Conservation (phyloP, 2,329 filamentous ascomycete genomes). For the Apiospora saccharicola region DNA sequence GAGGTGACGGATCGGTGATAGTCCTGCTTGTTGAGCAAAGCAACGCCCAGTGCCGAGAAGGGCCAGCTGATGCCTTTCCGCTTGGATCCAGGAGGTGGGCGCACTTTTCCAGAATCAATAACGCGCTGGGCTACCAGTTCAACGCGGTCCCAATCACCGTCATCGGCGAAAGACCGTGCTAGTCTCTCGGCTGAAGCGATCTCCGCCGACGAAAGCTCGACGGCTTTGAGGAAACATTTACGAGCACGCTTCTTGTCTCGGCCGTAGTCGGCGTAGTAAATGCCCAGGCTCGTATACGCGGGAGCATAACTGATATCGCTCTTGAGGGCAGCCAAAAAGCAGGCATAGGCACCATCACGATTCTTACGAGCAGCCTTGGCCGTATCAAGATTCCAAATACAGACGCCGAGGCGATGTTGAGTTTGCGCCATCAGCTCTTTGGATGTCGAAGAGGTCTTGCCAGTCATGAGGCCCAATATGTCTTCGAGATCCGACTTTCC, state of each 20-base stretch:
- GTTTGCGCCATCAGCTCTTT: constrained; percentile 84
- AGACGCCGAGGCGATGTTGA: constrained; percentile 85
- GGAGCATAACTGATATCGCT: constrained; percentile 88
- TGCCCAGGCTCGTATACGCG: constrained; percentile 87
- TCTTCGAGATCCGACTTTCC: constrained; percentile 75
- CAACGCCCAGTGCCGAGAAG: constrained; percentile 90
- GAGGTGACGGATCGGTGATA: constrained; percentile 89
- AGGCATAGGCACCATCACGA: constrained; percentile 81
- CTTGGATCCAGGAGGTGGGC: constrained; percentile 90
- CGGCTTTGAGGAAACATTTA: constrained; percentile 95
- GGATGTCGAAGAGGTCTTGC: constrained; percentile 59
- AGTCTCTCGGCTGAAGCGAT: constrained; percentile 87
- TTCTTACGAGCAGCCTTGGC: constrained; percentile 79
- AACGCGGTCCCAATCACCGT: constrained; percentile 95
- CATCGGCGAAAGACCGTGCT: constrained; percentile 84
- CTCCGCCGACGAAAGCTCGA: constrained; percentile 89
- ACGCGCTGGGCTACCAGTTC: constrained; percentile 91
- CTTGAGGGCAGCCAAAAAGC: constrained; percentile 84
- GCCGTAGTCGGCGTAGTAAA: constrained; percentile 91
- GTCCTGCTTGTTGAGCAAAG: constrained; percentile 93
- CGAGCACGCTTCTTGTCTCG: constrained; percentile 86
- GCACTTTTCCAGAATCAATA: constrained; percentile 92
- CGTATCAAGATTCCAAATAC: constrained; percentile 83
- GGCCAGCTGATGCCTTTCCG: constrained; percentile 95
- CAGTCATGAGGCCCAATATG: constrained; percentile 64